Conservation (phyloP, 1,284 basidiomycete genomes). For the Hemileia vastatrix region DNA sequence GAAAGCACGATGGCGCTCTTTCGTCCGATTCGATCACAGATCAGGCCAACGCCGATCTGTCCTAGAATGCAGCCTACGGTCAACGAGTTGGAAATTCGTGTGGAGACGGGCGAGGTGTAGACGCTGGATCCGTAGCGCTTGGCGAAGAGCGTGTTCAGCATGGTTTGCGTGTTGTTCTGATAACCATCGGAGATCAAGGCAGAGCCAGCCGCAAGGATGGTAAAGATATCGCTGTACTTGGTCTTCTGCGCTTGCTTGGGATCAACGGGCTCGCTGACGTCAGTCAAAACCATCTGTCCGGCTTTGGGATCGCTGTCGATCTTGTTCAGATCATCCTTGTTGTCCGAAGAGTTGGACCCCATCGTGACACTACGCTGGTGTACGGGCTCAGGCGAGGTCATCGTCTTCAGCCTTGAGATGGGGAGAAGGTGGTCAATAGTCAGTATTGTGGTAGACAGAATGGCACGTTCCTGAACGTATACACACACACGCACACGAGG, state of each 20-base stretch:
- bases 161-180: slow-evolving; percentile 52
- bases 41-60: slow-evolving; percentile 58
- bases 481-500: no score
- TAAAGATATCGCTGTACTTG: slow-evolving; percentile 1
- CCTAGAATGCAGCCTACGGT: slow-evolving; percentile 61
- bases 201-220: slow-evolving; percentile 50
- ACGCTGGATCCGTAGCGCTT: slow-evolving; percentile 39
- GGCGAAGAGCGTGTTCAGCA: slow-evolving; percentile 34
- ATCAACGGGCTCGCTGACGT: slow-evolving; percentile 1
- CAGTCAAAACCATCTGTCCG: no score
- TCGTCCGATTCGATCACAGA: slow-evolving; percentile 62
- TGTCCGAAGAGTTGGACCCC: no score
- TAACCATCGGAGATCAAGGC: slow-evolving; percentile 64
- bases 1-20: slow-evolving; percentile 62
- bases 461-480: no score
- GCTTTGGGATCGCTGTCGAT: no score
- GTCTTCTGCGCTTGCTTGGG: background rate
- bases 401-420: no score
- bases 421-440: no score
- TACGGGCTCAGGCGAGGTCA: no score
- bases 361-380: no score
- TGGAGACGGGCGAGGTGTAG: slow-evolving; percentile 57
- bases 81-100: slow-evolving; percentile 62
- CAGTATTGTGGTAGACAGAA: no score
- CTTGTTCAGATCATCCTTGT: no score